Evolutionary conservation across 2,329 filamentous ascomycete species (phyloP), one percentile per base, ranked within the genome.

Genomic region (Rhinocladiella similis): DNA sequence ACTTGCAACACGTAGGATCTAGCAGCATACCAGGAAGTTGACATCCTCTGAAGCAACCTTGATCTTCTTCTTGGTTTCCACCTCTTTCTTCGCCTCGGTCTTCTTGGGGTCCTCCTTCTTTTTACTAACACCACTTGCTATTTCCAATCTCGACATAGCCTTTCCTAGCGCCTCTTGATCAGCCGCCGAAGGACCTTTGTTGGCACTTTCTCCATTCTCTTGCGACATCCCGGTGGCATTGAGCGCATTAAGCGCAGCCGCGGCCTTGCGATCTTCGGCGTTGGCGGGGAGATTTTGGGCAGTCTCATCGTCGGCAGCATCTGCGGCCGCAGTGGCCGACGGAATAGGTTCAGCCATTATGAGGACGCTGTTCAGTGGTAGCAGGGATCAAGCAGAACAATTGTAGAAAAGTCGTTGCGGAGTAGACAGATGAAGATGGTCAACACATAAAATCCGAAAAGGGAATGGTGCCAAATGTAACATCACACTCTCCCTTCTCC

Each of bases 251-350:
- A 80, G 75, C 7, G 77, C 77, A 13, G 75, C 77, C 16, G 77
- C 77, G 10, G 77, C 76, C 67, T 77, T 78, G 64, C 77, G 77
- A 66, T 79, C 77, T 69, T 79, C 77, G 27, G 76, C 75, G 59
- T 75, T 76, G 35, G 71, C 68, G 41, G 76, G 74, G 43, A 72
- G 66, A 36, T 65, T 63, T 14, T 59, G 59, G 25, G 65, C 59
- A 29, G 56, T 58, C 48, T 65, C 50, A 36, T 70, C 68, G 29
- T 72, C 67, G 29, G 61, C 59, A 18, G 70, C 63, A 25, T 72
- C 68, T 33, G 67, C 67, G 45, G 71, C 72, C 29, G 70, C 65
- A 33, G 69, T 66, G 27, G 72, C 70, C 19, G 76, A 71, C 22
- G 74, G 71, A 49, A 76, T 71, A 9, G 73, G 67, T 60, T 78